Percentiles rank a stretch among this genome's conserved stretches.
phyloP scores from a whole-genome alignment of 352 stramenopile species.

The Thraustochytrium sp. region DNA sequence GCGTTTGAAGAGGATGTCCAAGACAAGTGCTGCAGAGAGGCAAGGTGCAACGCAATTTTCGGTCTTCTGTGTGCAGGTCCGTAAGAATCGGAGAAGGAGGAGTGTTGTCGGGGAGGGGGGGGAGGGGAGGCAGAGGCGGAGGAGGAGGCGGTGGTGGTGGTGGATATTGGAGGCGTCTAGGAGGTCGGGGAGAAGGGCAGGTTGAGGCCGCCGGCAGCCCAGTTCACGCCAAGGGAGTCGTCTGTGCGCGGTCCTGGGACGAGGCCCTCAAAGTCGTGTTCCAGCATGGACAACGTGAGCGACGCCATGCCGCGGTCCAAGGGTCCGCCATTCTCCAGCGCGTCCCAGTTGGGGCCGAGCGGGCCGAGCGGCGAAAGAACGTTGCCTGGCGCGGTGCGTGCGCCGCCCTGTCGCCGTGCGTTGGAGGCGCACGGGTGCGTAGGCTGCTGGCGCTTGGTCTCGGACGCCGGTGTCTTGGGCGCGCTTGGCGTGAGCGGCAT shows the following conservation, averaged over 20 bases:
- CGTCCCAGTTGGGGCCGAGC: neutral
- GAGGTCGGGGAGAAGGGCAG: constrained; percentile 24
- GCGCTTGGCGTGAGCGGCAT: too few species aligned
- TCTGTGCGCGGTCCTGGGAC: constrained; percentile 12
- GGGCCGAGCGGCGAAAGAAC: constrained; percentile 2
- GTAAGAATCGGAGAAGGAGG: neutral
- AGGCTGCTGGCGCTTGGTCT: too few species aligned
- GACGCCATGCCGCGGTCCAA: constrained; percentile 32
- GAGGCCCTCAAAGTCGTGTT: constrained; percentile 24
- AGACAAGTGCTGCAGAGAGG: neutral
- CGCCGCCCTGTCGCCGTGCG: neutral
- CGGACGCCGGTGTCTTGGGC: too few species aligned
- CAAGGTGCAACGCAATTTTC: neutral
- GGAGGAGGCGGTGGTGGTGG: neutral
- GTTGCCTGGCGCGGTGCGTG: neutral
- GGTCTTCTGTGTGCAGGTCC: too few species aligned
- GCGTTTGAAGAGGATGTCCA: neutral
- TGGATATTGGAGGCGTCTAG: neutral
- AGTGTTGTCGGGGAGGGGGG: neutral
- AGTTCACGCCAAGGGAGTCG: constrained; percentile 23
- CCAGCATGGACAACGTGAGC: constrained; percentile 33
- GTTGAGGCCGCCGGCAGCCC: neutral
- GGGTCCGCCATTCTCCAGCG: neutral
- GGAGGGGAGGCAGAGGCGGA: neutral
- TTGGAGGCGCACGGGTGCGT: neutral